phyloP scores from a whole-genome alignment of 257 asterid species.

The Orobanche coerulescens region DNA sequence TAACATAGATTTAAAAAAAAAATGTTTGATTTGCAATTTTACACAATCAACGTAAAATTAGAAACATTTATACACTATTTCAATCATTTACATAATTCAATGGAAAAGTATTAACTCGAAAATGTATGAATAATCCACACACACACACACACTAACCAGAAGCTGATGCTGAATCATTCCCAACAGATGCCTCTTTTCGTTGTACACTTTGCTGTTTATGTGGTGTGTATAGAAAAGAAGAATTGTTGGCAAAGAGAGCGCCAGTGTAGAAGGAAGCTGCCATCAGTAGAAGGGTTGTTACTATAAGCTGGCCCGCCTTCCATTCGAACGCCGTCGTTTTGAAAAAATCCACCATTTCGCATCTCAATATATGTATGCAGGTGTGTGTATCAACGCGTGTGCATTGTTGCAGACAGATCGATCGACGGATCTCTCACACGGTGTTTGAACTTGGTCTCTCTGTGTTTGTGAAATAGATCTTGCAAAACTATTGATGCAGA shows the following conservation, averaged over 20 bases:
- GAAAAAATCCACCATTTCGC: slow-evolving; percentile 32
- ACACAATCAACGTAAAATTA: background rate
- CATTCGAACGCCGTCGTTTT: slow-evolving; percentile 66
- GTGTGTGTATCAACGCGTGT: background rate
- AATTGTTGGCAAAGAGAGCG: slow-evolving; percentile 47
- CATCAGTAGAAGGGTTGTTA: slow-evolving; percentile 56
- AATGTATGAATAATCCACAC: background rate
- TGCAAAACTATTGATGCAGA: slow-evolving; percentile 9
- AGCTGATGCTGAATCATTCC: slow-evolving; percentile 25
- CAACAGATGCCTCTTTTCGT: slow-evolving; percentile 18
- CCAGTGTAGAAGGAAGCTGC: slow-evolving; percentile 80
- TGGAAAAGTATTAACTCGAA: background rate
- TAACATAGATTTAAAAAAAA: background rate
- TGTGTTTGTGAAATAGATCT: slow-evolving; percentile 1
- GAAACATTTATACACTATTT: background rate
- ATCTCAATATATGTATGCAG: background rate
- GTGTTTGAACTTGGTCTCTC: slow-evolving; percentile 1
- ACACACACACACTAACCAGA: slow-evolving; percentile 28
- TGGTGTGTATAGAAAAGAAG: slow-evolving; percentile 29
- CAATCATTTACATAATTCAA: background rate
- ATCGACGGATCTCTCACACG: slow-evolving; percentile 34
- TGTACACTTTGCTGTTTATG: slow-evolving; percentile 25
- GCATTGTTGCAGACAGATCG: slow-evolving; percentile 21
- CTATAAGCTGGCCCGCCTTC: slow-evolving; percentile 56
- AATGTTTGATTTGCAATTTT: background rate